Conservation (phyloP, 2,329 filamentous ascomycete species). For the Trichoderma koningii region DNA sequence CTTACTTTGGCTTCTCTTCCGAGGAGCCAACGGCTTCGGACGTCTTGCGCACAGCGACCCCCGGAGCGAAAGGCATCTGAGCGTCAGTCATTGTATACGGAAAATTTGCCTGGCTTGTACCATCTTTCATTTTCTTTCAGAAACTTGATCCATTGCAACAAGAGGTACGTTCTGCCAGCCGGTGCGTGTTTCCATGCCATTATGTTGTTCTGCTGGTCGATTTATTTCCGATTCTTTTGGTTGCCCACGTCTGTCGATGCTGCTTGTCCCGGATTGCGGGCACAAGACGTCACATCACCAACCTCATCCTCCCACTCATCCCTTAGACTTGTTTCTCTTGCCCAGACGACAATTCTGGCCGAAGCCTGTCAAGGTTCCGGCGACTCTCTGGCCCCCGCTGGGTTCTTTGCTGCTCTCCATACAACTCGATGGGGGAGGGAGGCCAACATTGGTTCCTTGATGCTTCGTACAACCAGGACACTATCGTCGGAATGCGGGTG, state of each 20-base stretch:
- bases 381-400: neutral
- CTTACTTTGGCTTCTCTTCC: neutral
- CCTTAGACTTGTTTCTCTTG: neutral
- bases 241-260: neutral
- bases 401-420: neutral
- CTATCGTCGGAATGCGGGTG: conserved; percentile 12
- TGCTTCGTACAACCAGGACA: conserved; percentile 10
- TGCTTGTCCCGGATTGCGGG: neutral
- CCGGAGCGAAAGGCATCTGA: neutral
- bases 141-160: neutral
- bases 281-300: neutral
- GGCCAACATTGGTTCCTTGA: neutral
- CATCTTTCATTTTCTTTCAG: neutral
- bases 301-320: neutral
- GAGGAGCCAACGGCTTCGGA: neutral
- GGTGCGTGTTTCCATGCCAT: neutral
- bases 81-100: neutral
- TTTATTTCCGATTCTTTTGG: neutral
- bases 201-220: neutral
- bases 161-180: conserved; percentile 19
- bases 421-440: neutral
- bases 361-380: neutral
- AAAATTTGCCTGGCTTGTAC: neutral
- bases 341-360: neutral
- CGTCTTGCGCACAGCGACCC: neutral